These are phyloP conservation scores for Naganishia kalamii DNA, from an alignment of 768 basidiomycete genomes.

Conservation along the genomic window DNA sequence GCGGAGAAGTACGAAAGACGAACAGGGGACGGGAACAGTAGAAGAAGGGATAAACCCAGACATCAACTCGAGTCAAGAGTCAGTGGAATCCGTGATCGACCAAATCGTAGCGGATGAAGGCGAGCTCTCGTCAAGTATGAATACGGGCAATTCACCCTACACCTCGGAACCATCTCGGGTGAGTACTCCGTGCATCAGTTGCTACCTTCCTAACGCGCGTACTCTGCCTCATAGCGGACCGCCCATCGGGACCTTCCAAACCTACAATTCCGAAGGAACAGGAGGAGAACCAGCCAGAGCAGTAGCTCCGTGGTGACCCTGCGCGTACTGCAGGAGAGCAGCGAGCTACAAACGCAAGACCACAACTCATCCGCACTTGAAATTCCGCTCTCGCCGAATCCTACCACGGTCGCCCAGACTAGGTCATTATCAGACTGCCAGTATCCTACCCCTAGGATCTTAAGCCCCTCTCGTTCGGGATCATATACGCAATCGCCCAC, in stretches of 20 bases:
- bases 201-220: neutral
- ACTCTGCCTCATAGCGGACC: neutral
- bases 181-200: too few species aligned
- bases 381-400: neutral
- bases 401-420: neutral
- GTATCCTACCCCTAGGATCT: neutral
- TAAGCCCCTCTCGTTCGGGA: neutral
- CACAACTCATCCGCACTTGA: neutral
- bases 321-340: neutral
- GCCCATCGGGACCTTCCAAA: neutral
- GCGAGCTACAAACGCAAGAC: neutral
- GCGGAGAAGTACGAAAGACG: neutral
- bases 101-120: neutral
- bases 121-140: neutral
- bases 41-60: neutral
- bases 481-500: neutral
- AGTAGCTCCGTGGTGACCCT: neutral
- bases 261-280: neutral
- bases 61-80: neutral
- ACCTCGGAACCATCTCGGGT: too few species aligned
- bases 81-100: neutral
- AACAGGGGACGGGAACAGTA: neutral
- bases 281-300: neutral
- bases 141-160: too few species aligned
- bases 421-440: neutral